Base-by-base conservation (phyloP, 2,329 filamentous ascomycete species). In the Clarireedia monteithiana region DNA sequence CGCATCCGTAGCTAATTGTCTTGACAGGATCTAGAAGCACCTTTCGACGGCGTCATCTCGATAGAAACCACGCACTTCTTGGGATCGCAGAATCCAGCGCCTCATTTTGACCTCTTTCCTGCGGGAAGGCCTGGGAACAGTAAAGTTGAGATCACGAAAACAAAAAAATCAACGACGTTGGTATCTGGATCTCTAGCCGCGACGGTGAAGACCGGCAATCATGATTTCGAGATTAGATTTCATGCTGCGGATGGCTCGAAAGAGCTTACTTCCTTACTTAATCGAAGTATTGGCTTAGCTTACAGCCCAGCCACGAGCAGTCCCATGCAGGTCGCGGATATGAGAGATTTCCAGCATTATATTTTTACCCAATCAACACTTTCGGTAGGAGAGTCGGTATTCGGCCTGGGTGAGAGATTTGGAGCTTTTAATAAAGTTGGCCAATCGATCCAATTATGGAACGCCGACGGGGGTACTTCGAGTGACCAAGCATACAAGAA, bases 371-470 rank as follows among this genome's bases (percentile, higher is more conserved):
- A 81, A 66, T 81, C 78, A 1, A 76, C 73, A 5, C 71, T 82
- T 2, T 71, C 73, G 2, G 78, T 82, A 0, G 79, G 79, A 27
- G 88, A 91, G 69, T 81, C 83, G 0, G 77, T 91, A 14, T 86
- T 89, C 68, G 87, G 88, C 0, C 76, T 91, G 4, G 88, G 87
- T 1, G 87, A 91, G 71, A 77, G 88, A 14, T 91, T 91, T 66
- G 87, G 87, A 0, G 81, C 85, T 6, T 88, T 87, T 70, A 86
- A 88, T 68, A 90, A 88, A 69, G 82, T 89, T 44, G 87, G 87
- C 12, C 86, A 91, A 69, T 76, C 77, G 12, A 73, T 91, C 7
- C 75, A 80, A 55, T 77, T 91, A 6, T 83, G 80, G 79, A 83
- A 83, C 61, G 76, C 77, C 14, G 81, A 84, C 62, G 81, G 81